Conservation (phyloP, 164 flowering plant species). For the Vitis rotundifolia region DNA sequence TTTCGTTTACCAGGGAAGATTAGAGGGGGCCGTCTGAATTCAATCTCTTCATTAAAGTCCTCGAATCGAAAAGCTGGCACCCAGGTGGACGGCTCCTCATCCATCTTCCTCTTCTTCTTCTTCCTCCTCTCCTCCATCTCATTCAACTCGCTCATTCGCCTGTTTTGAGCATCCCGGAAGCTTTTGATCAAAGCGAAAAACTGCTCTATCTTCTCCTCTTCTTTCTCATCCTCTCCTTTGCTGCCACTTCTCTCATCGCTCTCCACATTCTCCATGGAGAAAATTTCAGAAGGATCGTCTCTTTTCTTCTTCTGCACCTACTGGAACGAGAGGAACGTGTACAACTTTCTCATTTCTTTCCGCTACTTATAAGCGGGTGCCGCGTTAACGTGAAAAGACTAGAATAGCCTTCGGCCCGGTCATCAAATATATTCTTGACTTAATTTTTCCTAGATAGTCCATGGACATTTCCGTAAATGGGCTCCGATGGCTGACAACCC, state of each 20-base stretch:
- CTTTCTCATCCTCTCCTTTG: conserved; percentile 11
- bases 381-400: not conserved
- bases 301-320: not conserved
- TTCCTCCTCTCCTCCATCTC: conserved; percentile 5
- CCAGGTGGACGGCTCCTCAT: conserved; percentile 12
- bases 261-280: conserved; percentile 3
- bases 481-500: too few species aligned
- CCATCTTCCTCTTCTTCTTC: conserved; percentile 3
- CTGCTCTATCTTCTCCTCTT: conserved; percentile 41
- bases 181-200: conserved; percentile 35
- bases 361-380: too few species aligned
- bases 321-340: not conserved
- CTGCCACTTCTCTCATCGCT: not conserved
- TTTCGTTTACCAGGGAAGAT: conserved; percentile 1
- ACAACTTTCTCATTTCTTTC: too few species aligned
- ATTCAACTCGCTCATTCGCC: conserved; percentile 12
- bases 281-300: too few species aligned
- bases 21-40: conserved; percentile 12
- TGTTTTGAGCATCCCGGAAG: conserved; percentile 25
- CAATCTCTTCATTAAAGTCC: conserved; percentile 25
- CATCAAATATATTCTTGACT: too few species aligned
- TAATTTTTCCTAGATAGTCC: too few species aligned
- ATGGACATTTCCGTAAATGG: too few species aligned
- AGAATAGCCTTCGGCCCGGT: not conserved
- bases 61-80: conserved; percentile 25